phyloP scores from a whole-genome alignment of 306 rosid species.

The Phaseolus lunatus region DNA sequence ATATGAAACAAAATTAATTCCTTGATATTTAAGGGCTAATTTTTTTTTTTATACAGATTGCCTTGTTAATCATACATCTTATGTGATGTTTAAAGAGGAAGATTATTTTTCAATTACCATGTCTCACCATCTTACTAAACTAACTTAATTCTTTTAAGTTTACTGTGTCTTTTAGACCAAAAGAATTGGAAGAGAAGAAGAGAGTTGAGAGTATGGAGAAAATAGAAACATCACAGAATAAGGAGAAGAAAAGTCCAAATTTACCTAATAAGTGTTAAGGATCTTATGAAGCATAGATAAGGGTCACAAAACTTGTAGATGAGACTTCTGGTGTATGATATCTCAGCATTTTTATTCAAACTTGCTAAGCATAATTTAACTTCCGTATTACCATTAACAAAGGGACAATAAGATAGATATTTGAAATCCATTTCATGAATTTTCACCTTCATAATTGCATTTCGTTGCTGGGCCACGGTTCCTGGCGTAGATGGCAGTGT shows the following conservation, averaged over 20 bases:
- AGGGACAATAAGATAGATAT: not conserved
- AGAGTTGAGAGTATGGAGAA: not conserved
- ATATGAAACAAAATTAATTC: no score
- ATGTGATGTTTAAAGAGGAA: no score
- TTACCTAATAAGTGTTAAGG: not conserved
- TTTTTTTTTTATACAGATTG: no score
- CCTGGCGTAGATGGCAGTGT: conserved; percentile 22
- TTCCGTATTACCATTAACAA: not conserved
- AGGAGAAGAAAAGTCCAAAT: not conserved
- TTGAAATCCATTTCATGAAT: not conserved
- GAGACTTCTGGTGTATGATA: not conserved
- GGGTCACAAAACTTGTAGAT: not conserved
- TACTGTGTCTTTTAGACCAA: no score
- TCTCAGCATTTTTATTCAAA: not conserved
- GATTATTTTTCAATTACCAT: no score
- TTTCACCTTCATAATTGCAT: not conserved
- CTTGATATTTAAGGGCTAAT: no score
- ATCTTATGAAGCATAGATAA: not conserved
- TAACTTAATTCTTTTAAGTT: no score
- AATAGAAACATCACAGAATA: not conserved
- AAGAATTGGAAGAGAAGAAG: no score
- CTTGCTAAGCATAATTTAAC: not conserved
- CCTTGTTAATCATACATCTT: no score
- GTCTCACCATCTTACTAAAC: no score
- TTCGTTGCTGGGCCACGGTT: not conserved